Evolutionary conservation across 2,329 filamentous ascomycete genomes (phyloP).

Genomic region (Colletotrichum orbiculare): DNA sequence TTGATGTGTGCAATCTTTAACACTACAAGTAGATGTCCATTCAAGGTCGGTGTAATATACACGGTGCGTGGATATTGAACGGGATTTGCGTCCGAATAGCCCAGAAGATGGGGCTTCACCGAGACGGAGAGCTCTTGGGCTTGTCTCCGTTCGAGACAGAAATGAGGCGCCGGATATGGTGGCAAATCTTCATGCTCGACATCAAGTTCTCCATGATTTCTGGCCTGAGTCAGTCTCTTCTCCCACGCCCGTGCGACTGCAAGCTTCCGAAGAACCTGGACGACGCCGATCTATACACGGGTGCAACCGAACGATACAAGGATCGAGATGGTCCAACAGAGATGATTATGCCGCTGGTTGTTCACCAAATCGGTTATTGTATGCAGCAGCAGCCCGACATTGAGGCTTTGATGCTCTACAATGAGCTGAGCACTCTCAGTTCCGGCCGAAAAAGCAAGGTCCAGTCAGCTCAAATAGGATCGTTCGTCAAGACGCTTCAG

Average conservation of each 20-base stretch:
- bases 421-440: slow-evolving; percentile 20
- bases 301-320: slow-evolving; percentile 64
- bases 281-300: slow-evolving; percentile 67
- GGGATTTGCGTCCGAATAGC: slow-evolving; percentile 71
- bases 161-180: slow-evolving; percentile 74
- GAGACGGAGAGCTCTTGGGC: slow-evolving; percentile 66
- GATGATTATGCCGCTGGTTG: slow-evolving; percentile 67
- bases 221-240: slow-evolving; percentile 67
- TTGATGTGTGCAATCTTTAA: too few relatives aligned
- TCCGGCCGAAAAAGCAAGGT: slow-evolving; percentile 23
- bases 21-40: slow-evolving; percentile 57
- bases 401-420: slow-evolving; percentile 56
- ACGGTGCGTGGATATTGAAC: slow-evolving; percentile 69
- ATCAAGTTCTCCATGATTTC: slow-evolving; percentile 67
- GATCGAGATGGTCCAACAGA: slow-evolving; percentile 65
- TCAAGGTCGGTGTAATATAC: slow-evolving; percentile 67
- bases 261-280: slow-evolving; percentile 70
- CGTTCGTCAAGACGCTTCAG: slow-evolving; percentile 54
- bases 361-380: slow-evolving; percentile 61
- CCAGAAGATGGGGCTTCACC: slow-evolving; percentile 74
- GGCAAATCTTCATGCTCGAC: slow-evolving; percentile 70
- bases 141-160: slow-evolving; percentile 72
- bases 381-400: slow-evolving; percentile 55
- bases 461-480: slow-evolving; percentile 48
- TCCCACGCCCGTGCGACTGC: slow-evolving; percentile 64